phyloP scores from a whole-genome alignment of 306 rosid genomes.

The Pueraria montana region DNA sequence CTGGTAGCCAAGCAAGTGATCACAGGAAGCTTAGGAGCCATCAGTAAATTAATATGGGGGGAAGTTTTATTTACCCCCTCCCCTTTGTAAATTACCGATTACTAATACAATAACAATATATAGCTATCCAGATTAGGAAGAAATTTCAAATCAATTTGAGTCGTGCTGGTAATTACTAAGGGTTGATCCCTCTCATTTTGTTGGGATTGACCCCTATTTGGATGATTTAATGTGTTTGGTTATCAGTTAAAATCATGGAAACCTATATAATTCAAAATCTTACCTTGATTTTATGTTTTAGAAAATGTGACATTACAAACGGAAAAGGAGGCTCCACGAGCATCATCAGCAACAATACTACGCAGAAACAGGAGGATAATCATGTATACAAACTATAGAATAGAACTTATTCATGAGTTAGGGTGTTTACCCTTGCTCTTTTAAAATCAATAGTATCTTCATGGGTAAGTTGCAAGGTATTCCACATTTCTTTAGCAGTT shows the following conservation, averaged over 20 bases:
- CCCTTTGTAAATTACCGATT: slow-evolving; percentile 27
- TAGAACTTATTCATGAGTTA: not conserved
- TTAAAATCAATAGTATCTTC: too few species aligned
- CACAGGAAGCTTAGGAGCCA: not conserved
- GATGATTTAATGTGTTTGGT: not conserved
- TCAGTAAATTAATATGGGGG: slow-evolving; percentile 7
- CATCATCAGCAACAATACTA: too few species aligned
- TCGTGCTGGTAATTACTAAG: not conserved
- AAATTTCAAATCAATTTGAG: not conserved
- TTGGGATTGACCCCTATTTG: slow-evolving; percentile 18
- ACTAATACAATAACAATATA: not conserved
- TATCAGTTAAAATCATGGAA: too few species aligned
- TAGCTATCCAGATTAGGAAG: not conserved
- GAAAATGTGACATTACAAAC: too few species aligned
- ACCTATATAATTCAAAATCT: too few species aligned
- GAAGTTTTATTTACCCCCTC: not conserved
- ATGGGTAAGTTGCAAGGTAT: too few species aligned
- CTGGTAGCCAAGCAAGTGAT: not conserved
- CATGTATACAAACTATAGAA: too few species aligned
- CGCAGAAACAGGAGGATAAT: too few species aligned
- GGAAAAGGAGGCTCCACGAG: too few species aligned
- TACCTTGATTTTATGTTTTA: too few species aligned
- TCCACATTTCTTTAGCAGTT: too few species aligned
- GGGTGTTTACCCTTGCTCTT: too few species aligned
- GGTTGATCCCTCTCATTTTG: not conserved